Conservation (phyloP, 2,329 filamentous ascomycete species). For the Penicillium rolfsii region DNA sequence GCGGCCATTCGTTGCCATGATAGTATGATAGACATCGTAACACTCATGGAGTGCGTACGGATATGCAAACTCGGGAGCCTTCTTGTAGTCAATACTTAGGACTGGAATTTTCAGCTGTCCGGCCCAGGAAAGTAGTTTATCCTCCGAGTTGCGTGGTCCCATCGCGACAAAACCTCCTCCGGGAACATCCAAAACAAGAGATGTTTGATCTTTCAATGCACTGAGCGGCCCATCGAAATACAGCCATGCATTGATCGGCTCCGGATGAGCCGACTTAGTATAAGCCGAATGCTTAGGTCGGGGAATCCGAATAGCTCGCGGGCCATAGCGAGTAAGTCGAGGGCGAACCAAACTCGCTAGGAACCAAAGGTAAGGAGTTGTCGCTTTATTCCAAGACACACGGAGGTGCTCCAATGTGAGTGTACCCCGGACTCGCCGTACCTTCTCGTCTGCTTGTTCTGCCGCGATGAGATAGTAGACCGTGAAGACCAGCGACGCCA, state of each 20-base stretch:
- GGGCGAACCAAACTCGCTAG: conserved; percentile 75
- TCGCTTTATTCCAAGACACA: conserved; percentile 94
- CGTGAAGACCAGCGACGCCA: conserved; percentile 81
- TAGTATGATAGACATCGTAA: conserved; percentile 79
- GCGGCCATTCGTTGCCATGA: conserved; percentile 71
- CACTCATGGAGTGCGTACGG: conserved; percentile 86
- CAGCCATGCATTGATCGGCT: conserved; percentile 83
- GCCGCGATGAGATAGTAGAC: conserved; percentile 90
- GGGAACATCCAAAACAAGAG: conserved; percentile 84
- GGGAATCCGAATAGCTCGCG: conserved; percentile 80
- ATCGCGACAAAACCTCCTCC: conserved; percentile 97
- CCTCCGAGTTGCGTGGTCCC: conserved; percentile 91
- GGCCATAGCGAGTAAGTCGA: conserved; percentile 76
- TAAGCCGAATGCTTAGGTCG: conserved; percentile 80
- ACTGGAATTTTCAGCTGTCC: conserved; percentile 85
- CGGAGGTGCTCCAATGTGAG: conserved; percentile 89
- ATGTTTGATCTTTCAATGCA: conserved; percentile 73
- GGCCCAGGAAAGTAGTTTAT: conserved; percentile 91
- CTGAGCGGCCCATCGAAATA: conserved; percentile 90
- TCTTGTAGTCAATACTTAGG: conserved; percentile 86
- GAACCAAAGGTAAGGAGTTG: conserved; percentile 78
- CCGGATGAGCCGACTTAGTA: conserved; percentile 77
- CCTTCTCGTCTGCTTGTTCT: conserved; percentile 94
- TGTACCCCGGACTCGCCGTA: conserved; percentile 82
- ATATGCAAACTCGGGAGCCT: conserved; percentile 82